Evolutionary conservation across 306 rosid species (phyloP).

Genomic region (Heteromeles arbutifolia): DNA sequence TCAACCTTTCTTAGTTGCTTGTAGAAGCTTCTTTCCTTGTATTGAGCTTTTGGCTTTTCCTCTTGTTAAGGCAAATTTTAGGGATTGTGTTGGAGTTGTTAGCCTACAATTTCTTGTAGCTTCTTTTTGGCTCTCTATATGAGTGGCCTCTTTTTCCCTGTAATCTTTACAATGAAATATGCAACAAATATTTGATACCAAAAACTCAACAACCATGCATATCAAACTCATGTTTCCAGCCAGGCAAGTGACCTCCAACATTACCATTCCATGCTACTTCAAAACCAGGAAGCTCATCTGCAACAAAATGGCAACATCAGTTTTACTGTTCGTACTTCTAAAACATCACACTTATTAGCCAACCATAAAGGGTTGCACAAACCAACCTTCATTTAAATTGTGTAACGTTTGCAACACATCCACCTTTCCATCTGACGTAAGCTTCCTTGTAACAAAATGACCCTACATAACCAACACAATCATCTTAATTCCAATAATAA

Average conservation of each 20-base stretch:
- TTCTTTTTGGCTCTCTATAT: too few species aligned
- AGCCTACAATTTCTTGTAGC: too few species aligned
- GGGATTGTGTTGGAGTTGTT: too few species aligned
- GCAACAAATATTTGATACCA: too few species aligned
- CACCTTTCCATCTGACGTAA: slow-evolving; percentile 63
- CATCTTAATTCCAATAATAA: not conserved
- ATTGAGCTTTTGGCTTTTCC: too few species aligned
- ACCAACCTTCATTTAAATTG: slow-evolving; percentile 73
- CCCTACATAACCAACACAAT: slow-evolving; percentile 43
- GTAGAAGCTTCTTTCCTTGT: too few species aligned
- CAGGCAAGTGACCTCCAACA: slow-evolving; percentile 24
- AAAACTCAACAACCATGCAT: slow-evolving; percentile 2
- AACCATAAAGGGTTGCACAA: not conserved
- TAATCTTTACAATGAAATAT: too few species aligned
- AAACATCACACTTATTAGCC: not conserved
- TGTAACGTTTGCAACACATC: slow-evolving; percentile 62
- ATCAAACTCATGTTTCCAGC: slow-evolving; percentile 26
- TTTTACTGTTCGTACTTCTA: not conserved
- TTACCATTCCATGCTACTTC: slow-evolving; percentile 73
- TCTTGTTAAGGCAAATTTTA: too few species aligned
- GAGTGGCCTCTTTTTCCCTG: too few species aligned
- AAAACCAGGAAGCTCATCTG: slow-evolving; percentile 73
- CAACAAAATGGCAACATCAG: not conserved
- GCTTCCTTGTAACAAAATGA: slow-evolving; percentile 74
- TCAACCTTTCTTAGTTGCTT: too few species aligned